Evolutionary conservation across 2,329 filamentous ascomycete genomes (phyloP), one percentile per base, ranked within the genome.

Genomic region (Curvularia sp.): DNA sequence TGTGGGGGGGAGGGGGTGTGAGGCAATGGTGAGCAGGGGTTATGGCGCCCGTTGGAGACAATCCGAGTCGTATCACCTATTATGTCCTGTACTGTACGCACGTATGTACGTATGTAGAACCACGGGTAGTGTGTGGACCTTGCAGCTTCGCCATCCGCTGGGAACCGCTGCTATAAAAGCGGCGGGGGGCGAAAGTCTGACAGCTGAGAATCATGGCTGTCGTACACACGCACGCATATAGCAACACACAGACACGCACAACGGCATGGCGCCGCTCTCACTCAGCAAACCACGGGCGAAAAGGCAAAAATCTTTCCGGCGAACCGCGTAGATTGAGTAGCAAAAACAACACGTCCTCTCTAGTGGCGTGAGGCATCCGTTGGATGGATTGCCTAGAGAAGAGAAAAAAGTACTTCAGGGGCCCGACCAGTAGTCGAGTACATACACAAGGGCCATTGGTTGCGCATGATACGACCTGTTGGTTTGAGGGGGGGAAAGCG

Each of bases 1-100:
- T 72, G 69, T 73, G 70, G 70, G 71, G n/a, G n/a, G n/a, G n/a
- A n/a, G n/a, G n/a, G n/a, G 72, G 72, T 68, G 64, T 66, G 59
- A 63, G 59, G 51, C 58, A 59, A 60, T 65, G 61, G 55, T 49
- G 52, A 39, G 63, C 69, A 70, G 69, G 67, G 66, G 60, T 59
- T 49, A 57, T 56, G 50, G 63, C 55, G 59, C 58, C 52, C 42
- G 56, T 63, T 56, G 53, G 61, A 64, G 57, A 61, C 39, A 8
- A 12, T 60, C 59, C 54, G 55, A 59, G 57, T 66, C 65, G 63
- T 61, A 62, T 57, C 61, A 58, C 49, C 49, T 54, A n/a, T n/a
- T n/a, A n/a, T n/a, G n/a, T n/a, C n/a, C n/a, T n/a, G n/a, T n/a
- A n/a, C n/a, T n/a, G n/a, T n/a, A 53, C 13, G 32, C n/a, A 36